Evolutionary conservation across 805 yeast genomes (phyloP).

Genomic region (Phaffomyces opuntiae): DNA sequence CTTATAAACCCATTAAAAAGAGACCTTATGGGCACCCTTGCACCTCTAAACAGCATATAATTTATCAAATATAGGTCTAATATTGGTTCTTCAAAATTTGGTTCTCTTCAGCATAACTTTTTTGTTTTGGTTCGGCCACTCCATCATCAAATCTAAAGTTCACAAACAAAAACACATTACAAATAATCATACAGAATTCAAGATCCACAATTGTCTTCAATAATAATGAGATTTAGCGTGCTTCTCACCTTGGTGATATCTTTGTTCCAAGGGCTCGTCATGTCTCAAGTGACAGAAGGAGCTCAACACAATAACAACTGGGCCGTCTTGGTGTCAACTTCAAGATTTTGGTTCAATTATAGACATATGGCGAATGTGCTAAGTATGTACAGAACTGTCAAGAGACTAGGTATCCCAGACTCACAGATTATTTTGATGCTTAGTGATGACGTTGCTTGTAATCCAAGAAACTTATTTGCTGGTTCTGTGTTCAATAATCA

Average conservation of each 20-base stretch:
- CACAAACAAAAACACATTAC: neutral
- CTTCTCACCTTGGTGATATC: neutral
- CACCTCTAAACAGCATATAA: too few species aligned
- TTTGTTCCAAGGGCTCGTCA: neutral
- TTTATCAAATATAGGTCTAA: too few species aligned
- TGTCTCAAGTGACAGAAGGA: neutral
- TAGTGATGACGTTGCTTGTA: slow-evolving; percentile 95
- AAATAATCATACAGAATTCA: neutral
- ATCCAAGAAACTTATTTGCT: slow-evolving; percentile 91
- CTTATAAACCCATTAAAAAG: too few species aligned
- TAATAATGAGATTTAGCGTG: neutral
- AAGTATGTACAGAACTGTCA: slow-evolving; percentile 92
- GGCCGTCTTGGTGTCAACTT: slow-evolving; percentile 91
- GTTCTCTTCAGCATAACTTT: too few species aligned
- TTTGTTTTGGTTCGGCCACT: too few species aligned
- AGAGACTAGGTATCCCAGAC: slow-evolving; percentile 94
- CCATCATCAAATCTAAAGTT: neutral
- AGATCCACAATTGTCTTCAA: neutral
- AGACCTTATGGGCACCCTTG: too few species aligned
- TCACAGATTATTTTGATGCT: slow-evolving; percentile 94
- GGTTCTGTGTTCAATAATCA: slow-evolving; percentile 94
- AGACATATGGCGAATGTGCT: slow-evolving; percentile 96
- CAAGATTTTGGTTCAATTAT: slow-evolving; percentile 97
- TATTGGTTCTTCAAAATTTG: too few species aligned
- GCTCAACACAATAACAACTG: slow-evolving; percentile 56